Percentiles rank a stretch among this genome's conserved stretches.
Evolutionary conservation across 177 flowering plant genomes (phyloP).

Genomic region (Vitis hybrid): DNA sequence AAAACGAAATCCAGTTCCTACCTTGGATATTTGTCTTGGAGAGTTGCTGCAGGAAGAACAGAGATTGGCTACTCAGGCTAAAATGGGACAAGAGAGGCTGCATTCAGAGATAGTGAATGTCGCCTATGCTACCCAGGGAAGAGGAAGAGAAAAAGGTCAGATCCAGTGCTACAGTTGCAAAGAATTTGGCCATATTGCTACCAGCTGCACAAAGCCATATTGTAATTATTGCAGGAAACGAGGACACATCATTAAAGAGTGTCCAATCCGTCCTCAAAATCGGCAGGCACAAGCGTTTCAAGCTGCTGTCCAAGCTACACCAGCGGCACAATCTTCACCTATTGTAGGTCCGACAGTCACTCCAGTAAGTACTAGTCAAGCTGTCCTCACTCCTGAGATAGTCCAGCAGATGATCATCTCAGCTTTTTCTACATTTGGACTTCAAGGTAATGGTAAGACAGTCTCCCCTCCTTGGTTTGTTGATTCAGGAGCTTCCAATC

Average conservation of each 20-base stretch:
- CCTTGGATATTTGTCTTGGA: conserved; percentile 18
- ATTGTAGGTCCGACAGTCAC: not conserved
- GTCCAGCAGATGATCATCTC: conserved; percentile 12
- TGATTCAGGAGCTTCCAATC: conserved; percentile 11
- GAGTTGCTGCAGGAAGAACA: conserved; percentile 23
- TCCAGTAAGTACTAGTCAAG: not conserved
- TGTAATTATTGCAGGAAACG: conserved; percentile 14
- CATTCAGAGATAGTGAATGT: not conserved
- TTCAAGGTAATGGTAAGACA: conserved; percentile 5
- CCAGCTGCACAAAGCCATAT: conserved; percentile 2
- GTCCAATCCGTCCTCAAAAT: conserved; percentile 1
- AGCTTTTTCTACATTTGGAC: conserved; percentile 11
- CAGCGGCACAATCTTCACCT: too few species aligned
- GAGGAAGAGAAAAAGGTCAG: not conserved
- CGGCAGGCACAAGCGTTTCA: not conserved
- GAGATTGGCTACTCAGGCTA: conserved; percentile 1
- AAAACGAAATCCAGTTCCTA: conserved; percentile 10
- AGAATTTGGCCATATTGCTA: conserved; percentile 10
- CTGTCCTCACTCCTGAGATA: conserved; percentile 4
- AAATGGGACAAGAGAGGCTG: not conserved
- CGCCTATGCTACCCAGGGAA: conserved; percentile 9
- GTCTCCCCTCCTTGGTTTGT: conserved; percentile 1
- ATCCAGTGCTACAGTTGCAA: conserved; percentile 15
- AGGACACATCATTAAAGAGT: conserved; percentile 11
- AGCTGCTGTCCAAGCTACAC: not conserved